Conservation (phyloP, 805 yeast genomes). For the Tetrapisispora phaffii region DNA sequence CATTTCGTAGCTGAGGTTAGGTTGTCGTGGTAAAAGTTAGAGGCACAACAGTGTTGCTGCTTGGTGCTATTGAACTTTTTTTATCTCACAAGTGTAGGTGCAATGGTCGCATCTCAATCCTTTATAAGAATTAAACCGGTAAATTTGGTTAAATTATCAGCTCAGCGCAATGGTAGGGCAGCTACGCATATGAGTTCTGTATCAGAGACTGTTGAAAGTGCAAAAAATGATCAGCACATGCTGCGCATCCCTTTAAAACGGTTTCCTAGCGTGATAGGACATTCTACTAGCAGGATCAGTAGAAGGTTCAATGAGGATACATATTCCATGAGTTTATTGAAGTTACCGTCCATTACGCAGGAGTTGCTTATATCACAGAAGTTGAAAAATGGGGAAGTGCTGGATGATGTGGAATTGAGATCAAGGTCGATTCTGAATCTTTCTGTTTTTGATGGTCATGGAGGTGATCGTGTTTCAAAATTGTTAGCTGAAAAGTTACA, state of each 20-base stretch:
- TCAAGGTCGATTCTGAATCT: conserved; percentile 48
- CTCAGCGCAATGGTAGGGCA: not conserved
- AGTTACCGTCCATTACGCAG: conserved; percentile 31
- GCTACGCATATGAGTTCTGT: not conserved
- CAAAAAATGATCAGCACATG: conserved; percentile 5
- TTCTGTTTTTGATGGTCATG: conserved; percentile 89
- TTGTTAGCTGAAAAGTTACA: conserved; percentile 49
- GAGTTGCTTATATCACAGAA: conserved; percentile 14
- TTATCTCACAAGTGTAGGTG: not conserved
- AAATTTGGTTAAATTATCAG: conserved; percentile 7
- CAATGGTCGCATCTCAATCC: conserved; percentile 19
- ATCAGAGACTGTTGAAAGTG: not conserved
- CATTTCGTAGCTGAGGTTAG: no score
- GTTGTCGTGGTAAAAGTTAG: no score
- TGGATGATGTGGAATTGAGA: conserved; percentile 11
- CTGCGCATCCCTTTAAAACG: conserved; percentile 19
- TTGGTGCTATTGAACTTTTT: no score
- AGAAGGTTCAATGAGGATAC: conserved; percentile 75
- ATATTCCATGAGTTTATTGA: conserved; percentile 54
- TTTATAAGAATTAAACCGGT: conserved; percentile 18
- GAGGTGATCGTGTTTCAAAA: conserved; percentile 60
- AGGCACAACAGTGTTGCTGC: no score
- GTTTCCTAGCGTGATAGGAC: conserved; percentile 49
- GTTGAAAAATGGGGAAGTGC: not conserved
- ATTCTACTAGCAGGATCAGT: conserved; percentile 64